Conservation (phyloP, 2,329 filamentous ascomycete species). For the Coniochaeta hoffmannii region DNA sequence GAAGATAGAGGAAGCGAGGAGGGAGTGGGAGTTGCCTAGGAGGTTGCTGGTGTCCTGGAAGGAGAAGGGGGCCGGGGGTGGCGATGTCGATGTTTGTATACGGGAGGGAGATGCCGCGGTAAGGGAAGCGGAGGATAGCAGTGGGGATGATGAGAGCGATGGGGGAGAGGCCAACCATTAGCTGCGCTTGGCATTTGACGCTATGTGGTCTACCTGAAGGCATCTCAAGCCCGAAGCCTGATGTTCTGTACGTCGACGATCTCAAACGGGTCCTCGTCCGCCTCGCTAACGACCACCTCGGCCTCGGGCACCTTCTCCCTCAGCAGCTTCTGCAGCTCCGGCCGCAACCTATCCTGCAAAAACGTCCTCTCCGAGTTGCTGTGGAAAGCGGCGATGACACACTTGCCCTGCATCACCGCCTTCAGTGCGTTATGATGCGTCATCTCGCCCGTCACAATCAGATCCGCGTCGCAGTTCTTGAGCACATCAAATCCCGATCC, state of each 20-base stretch:
- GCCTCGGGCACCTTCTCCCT: constrained; percentile 40
- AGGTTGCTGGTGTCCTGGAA: constrained; percentile 45
- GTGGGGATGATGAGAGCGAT: constrained; percentile 12
- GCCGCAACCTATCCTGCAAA: constrained; percentile 61
- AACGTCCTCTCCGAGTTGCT: constrained; percentile 89
- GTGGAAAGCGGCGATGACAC: constrained; percentile 81
- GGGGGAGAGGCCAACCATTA: too few relatives aligned
- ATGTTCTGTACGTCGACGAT: constrained; percentile 41
- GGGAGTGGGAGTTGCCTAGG: constrained; percentile 47
- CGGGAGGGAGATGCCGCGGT: constrained; percentile 47
- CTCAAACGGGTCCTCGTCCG: constrained; percentile 82
- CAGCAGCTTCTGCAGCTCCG: constrained; percentile 54
- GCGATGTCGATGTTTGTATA: constrained; percentile 45
- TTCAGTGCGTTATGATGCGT: constrained; percentile 86
- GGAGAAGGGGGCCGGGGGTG: constrained; percentile 45
- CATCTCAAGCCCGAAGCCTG: constrained; percentile 6
- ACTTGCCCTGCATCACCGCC: constrained; percentile 75
- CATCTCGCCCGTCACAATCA: constrained; percentile 88
- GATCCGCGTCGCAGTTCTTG: constrained; percentile 61
- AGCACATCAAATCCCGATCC: constrained; percentile 79
- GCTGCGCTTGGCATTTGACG: too few relatives aligned
- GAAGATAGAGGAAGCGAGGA: constrained; percentile 50
- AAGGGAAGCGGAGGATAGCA: constrained; percentile 13
- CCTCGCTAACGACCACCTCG: constrained; percentile 66
- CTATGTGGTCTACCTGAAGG: background rate